Evolutionary conservation across 1,284 basidiomycete species (phyloP), one percentile per base, ranked within the genome.

Genomic region (Cryptococcus floricola): DNA sequence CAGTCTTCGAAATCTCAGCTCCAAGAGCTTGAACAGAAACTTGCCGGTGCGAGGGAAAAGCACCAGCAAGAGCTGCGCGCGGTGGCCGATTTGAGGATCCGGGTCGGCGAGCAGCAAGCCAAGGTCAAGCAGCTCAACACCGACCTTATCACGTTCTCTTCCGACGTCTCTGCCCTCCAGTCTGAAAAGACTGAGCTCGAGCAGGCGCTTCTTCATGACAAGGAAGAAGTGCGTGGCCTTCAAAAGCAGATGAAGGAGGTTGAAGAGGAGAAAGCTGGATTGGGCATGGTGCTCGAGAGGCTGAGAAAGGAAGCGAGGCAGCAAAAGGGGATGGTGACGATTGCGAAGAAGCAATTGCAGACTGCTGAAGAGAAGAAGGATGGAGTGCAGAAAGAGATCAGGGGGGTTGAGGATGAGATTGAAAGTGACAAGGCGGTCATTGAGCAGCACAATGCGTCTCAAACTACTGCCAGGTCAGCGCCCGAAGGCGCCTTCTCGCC

Each of bases 151-250:
- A 82, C 83, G 47, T 87, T 88, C 4, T 94, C 98, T 78, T 93
- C 90, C 69, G 92, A 97, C 65, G 81, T 98, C 37, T 93, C 89
- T 63, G 93, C 87, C 4, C 74, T 96, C 52, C 83, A 87, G 38
- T 85, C 92, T 19, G 94, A 98, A 78, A 96, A 95, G 79, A 82
- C 87, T 27, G 95, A 98, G 77, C 81, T 97, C 12, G 94, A 97
- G 73, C 91, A 93, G 34, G 78, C 83, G 0, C 82, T 96, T 54
- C 75, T 99, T 63, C 82, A 88, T 37, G 96, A 98, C 75, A 97
- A 96, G 77, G 96, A 99, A 74, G 94, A 98, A 59, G 85, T 91
- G 2, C 82, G 95, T 42, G 89, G 87, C 31, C 78, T 97, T 59
- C 88, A 97, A 70, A 85, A 85, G 64, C 85, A 84, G 69, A 91